These are phyloP conservation scores for Monosporascus sp. DNA, from an alignment of 2,329 filamentous ascomycete species.

Conservation along the genomic window DNA sequence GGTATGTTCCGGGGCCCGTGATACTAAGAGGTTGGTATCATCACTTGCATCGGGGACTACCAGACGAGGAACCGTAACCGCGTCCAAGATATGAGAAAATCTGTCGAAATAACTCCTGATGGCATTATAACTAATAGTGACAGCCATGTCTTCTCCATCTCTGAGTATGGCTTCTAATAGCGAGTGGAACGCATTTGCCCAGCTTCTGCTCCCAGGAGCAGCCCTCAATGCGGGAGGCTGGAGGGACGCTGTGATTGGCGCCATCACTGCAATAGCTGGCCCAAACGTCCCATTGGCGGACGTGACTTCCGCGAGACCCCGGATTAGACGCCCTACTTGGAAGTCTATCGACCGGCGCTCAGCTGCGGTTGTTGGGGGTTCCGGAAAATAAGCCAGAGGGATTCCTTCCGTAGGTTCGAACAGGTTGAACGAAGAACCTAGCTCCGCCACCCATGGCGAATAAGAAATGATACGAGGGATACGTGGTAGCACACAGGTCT, in stretches of 20 bases:
- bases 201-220: slow-evolving; percentile 33
- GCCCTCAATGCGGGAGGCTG: slow-evolving; percentile 1
- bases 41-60: slow-evolving; percentile 50
- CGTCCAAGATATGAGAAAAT: slow-evolving; percentile 45
- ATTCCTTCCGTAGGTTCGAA: slow-evolving; percentile 33
- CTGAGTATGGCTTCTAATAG: slow-evolving; percentile 52
- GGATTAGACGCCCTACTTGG: slow-evolving; percentile 42
- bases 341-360: slow-evolving; percentile 37
- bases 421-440: slow-evolving; percentile 38
- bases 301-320: slow-evolving; percentile 36
- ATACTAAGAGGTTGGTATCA: slow-evolving; percentile 45
- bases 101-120: slow-evolving; percentile 49
- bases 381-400: slow-evolving; percentile 31
- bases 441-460: slow-evolving; percentile 22
- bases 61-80: slow-evolving; percentile 45
- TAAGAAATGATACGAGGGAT: slow-evolving; percentile 38
- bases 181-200: slow-evolving; percentile 52
- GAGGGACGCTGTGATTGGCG: slow-evolving; percentile 6
- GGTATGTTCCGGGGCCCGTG: slow-evolving; percentile 3
- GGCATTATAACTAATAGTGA: slow-evolving; percentile 51
- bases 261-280: slow-evolving; percentile 32
- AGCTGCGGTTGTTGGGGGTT: slow-evolving; percentile 23
- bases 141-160: slow-evolving; percentile 55
- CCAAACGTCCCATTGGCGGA: slow-evolving; percentile 48
- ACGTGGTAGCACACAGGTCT: slow-evolving; percentile 22